Evolutionary conservation across 257 asterid genomes (phyloP).

Genomic region (Plantago major): DNA sequence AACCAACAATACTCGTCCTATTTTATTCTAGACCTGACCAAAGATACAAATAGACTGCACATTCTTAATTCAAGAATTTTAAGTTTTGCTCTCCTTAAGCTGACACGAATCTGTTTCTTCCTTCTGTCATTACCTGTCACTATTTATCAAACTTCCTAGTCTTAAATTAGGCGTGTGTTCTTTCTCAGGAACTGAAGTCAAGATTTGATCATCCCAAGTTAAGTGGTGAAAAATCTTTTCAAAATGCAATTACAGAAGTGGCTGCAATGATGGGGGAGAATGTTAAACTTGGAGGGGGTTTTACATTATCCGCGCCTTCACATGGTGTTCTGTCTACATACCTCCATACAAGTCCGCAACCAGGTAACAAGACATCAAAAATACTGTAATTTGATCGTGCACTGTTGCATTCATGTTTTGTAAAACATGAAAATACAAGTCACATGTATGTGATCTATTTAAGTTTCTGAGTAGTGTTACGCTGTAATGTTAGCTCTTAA

Average conservation of each 20-base stretch:
- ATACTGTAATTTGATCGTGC: background rate
- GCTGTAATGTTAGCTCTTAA: conserved; percentile 10
- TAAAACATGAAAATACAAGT: background rate
- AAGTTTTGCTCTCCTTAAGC: too few relatives aligned
- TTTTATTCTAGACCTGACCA: too few relatives aligned
- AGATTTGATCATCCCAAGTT: conserved; percentile 76
- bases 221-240: conserved; percentile 72
- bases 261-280: conserved; percentile 99
- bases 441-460: conserved; percentile 5
- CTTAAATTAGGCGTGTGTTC: conserved; percentile 2
- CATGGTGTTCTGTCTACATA: conserved; percentile 80
- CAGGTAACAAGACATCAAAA: conserved; percentile 44
- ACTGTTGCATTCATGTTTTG: background rate
- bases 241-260: conserved; percentile 74
- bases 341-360: conserved; percentile 86
- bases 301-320: conserved; percentile 53
- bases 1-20: too few relatives aligned
- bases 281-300: conserved; percentile 87
- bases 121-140: background rate
- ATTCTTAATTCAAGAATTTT: too few relatives aligned
- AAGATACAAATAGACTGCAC: too few relatives aligned
- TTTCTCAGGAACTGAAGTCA: conserved; percentile 56
- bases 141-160: background rate
- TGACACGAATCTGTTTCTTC: conserved; percentile 10
- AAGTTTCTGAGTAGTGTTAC: conserved; percentile 13